Evolutionary conservation across 1,284 basidiomycete species (phyloP), one percentile per base, ranked within the genome.

Genomic region (Tremellales sp.): DNA sequence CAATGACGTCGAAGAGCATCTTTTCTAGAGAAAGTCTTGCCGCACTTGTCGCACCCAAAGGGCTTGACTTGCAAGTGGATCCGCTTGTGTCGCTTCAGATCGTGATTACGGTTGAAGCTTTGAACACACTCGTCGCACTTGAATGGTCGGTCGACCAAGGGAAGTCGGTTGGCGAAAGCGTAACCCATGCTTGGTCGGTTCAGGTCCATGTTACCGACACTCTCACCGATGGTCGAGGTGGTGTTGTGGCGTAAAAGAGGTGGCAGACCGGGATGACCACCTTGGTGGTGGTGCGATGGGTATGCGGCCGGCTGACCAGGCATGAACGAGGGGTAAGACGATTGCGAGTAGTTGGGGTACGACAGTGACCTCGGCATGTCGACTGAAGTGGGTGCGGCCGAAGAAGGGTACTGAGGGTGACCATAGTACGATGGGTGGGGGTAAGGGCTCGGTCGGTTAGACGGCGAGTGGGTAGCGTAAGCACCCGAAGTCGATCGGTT

Each of bases 21-120:
- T 55, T 76, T 75, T 25, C 75, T 66, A 17, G 74, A 75, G 55
- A 76, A 76, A 53, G 71, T 69, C 61, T 76, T 76, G 45, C 72
- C 68, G 47, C 74, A 75, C 56, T 71, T 71, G 45, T 70, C 70
- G 46, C 75, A 76, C 7, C 66, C 66, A 48, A 72, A 76, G 19
- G 74, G 74, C 60, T 75, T 76, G 48, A 75, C 69, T 37, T 63
- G 67, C n/a, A 76, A 59, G 52, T 76, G 75, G 21, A 76, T 76
- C 41, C 74, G 60, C 60, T 73, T 74, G 57, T 76, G 74, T 41
- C 74, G 63, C 53, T 75, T 76, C 49, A 76, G 54, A 56, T 76
- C 75, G 51, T 76, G 75, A 54, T 75, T 76, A 22, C 75, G 73
- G 62, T 76, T 76, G 55, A 75, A 75, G 60, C 68, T 70, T 53